These are phyloP conservation scores for Thalassiosira allenii DNA, from an alignment of 352 stramenopile species.

Conservation along the genomic window DNA sequence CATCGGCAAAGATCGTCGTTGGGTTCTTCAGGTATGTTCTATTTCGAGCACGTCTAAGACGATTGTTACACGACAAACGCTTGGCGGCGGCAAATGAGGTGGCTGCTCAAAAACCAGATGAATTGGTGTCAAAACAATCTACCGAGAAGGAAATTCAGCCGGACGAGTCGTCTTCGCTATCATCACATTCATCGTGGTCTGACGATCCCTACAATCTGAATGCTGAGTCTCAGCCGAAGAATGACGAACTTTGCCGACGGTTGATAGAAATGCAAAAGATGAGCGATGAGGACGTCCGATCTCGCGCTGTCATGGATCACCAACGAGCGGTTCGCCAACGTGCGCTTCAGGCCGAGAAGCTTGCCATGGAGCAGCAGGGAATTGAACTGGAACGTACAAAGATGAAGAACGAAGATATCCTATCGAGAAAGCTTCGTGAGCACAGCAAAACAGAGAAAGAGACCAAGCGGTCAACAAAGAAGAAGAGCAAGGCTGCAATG, in stretches of 20 bases:
- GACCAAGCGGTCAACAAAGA: not conserved
- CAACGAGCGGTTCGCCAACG: conserved; percentile 11
- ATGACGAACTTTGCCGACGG: conserved; percentile 24
- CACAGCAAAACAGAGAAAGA: conserved; percentile 9
- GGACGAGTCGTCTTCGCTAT: conserved; percentile 26
- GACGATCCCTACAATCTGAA: conserved; percentile 15
- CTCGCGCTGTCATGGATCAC: conserved; percentile 5
- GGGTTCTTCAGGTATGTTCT: conserved; percentile 8
- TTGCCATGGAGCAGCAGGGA: conserved; percentile 18
- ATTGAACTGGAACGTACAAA: conserved; percentile 8
- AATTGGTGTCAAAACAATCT: not conserved
- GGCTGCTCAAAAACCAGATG: not conserved
- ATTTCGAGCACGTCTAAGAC: conserved; percentile 2
- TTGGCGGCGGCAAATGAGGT: not conserved
- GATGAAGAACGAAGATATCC: conserved; percentile 35
- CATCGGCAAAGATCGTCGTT: conserved; percentile 17
- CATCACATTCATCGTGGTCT: conserved; percentile 28
- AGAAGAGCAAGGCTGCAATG: not conserved
- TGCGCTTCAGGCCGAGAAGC: conserved; percentile 7
- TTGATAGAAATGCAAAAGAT: conserved; percentile 46
- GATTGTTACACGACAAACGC: conserved; percentile 10
- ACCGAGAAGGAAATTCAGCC: not conserved
- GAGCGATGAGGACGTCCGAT: conserved; percentile 42
- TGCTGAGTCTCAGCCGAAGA: not conserved
- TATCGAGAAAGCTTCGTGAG: conserved; percentile 19